A percentile compares a stretch with the other conserved stretches of the same genome.
Conservation (phyloP, 192 early-diverging fungal genomes). For the Podila horticola region DNA sequence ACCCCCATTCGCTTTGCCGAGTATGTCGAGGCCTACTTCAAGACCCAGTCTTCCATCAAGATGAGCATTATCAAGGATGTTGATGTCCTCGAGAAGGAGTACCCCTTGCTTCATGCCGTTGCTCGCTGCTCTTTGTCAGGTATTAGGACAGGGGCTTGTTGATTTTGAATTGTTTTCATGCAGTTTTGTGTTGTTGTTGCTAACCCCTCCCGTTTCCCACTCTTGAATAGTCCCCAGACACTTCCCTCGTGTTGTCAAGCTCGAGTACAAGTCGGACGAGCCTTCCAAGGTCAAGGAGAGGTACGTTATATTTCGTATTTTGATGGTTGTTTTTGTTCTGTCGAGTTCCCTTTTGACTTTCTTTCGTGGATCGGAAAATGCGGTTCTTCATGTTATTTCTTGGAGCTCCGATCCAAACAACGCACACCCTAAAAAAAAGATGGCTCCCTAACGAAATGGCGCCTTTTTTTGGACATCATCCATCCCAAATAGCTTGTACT, state of each 20-base stretch:
- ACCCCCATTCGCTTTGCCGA: slow-evolving; percentile 78
- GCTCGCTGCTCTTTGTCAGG: slow-evolving; percentile 75
- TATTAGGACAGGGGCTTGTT: slow-evolving; percentile 43
- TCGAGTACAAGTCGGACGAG: slow-evolving; percentile 78
- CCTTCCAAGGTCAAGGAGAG: slow-evolving; percentile 81
- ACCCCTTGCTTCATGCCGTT: slow-evolving; percentile 86
- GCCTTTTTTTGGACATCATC: not conserved
- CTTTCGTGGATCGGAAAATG: not conserved
- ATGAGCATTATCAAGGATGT: slow-evolving; percentile 74
- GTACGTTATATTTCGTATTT: slow-evolving; percentile 37
- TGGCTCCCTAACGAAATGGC: not conserved
- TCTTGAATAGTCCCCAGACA: slow-evolving; percentile 64
- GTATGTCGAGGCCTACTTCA: slow-evolving; percentile 74
- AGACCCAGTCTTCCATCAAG: slow-evolving; percentile 61
- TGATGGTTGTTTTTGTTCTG: too few species aligned
- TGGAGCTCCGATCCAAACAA: slow-evolving; percentile 8
- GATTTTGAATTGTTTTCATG: not conserved
- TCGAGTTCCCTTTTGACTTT: not conserved
- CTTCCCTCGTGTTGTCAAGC: slow-evolving; percentile 69
- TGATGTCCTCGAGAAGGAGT: slow-evolving; percentile 78
- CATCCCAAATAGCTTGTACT: slow-evolving; percentile 66
- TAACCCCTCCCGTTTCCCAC: not conserved
- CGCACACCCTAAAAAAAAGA: not conserved
- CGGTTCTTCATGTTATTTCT: not conserved
- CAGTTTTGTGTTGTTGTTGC: not conserved